Conservation (phyloP, 768 basidiomycete genomes). For the Basidioascus undulatus region DNA sequence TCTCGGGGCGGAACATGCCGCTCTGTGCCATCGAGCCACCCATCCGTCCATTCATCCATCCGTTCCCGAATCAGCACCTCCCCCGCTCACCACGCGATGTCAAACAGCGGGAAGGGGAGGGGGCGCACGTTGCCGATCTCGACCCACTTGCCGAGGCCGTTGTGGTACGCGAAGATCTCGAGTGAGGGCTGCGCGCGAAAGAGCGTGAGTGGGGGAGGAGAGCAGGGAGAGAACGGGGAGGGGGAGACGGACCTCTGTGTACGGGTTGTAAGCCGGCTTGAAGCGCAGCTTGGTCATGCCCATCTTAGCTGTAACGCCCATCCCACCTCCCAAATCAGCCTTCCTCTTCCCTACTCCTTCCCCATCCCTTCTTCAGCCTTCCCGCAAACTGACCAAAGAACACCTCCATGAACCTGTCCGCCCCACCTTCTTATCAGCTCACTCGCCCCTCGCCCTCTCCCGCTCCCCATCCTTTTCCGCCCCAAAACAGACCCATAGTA, state of each 20-base stretch:
- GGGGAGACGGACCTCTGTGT: constrained; percentile 52
- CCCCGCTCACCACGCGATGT: too few species aligned
- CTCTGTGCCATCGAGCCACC: too few species aligned
- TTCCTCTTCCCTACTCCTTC: too few species aligned
- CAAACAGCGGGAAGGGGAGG: too few species aligned
- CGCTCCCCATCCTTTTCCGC: too few species aligned
- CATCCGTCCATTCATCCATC: too few species aligned
- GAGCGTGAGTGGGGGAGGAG: neutral
- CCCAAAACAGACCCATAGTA: neutral
- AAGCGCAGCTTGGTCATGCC: constrained; percentile 80
- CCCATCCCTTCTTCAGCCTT: too few species aligned
- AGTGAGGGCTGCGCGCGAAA: constrained; percentile 48
- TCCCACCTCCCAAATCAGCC: too few species aligned
- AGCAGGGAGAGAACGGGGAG: neutral
- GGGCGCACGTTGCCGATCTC: constrained; percentile 81
- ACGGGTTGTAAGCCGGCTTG: constrained; percentile 97
- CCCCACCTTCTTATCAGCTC: neutral
- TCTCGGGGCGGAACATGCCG: constrained; percentile 98
- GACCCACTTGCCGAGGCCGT: constrained; percentile 77
- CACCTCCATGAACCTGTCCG: constrained; percentile 80
- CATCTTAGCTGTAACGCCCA: too few species aligned
- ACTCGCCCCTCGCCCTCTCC: neutral
- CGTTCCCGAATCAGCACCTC: too few species aligned
- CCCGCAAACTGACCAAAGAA: too few species aligned
- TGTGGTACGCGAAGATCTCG: constrained; percentile 97